phyloP scores from a whole-genome alignment of 2,329 filamentous ascomycete genomes.

The Beauveria sp. region DNA sequence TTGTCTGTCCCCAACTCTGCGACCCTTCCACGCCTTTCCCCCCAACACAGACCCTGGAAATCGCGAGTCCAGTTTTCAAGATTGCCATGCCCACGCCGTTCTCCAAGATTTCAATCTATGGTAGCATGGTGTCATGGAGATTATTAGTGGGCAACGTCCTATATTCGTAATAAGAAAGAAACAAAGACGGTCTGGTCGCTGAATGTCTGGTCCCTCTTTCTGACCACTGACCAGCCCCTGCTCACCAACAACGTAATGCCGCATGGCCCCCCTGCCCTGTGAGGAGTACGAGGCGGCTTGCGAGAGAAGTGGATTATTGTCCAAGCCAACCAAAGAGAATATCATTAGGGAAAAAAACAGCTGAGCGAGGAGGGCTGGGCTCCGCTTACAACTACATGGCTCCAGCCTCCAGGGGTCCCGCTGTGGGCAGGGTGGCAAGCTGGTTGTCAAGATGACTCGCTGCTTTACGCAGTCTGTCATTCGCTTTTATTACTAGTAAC shows the following conservation, averaged over 20 bases:
- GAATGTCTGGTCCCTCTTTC: no score
- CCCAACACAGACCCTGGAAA: background rate
- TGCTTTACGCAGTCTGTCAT: background rate
- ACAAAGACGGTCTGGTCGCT: background rate
- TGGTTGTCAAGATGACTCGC: background rate
- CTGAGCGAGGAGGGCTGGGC: background rate
- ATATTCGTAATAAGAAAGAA: background rate
- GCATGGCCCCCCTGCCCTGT: background rate
- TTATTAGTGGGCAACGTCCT: background rate
- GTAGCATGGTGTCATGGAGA: background rate
- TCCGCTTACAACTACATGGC: conserved; percentile 5
- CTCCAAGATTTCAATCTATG: background rate
- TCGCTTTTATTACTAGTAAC: no score
- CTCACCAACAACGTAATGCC: background rate
- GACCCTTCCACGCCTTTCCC: no score
- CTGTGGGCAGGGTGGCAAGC: background rate
- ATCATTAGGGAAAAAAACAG: background rate
- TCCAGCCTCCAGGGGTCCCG: background rate
- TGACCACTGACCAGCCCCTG: background rate
- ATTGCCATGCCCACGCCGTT: background rate
- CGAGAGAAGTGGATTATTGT: no score
- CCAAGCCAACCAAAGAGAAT: background rate
- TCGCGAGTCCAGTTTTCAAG: background rate
- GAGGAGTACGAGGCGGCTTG: no score
- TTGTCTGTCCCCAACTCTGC: no score